Evolutionary conservation across 805 yeast species (phyloP), one percentile per base, ranked within the genome.

Genomic region (Starmera quercuum): DNA sequence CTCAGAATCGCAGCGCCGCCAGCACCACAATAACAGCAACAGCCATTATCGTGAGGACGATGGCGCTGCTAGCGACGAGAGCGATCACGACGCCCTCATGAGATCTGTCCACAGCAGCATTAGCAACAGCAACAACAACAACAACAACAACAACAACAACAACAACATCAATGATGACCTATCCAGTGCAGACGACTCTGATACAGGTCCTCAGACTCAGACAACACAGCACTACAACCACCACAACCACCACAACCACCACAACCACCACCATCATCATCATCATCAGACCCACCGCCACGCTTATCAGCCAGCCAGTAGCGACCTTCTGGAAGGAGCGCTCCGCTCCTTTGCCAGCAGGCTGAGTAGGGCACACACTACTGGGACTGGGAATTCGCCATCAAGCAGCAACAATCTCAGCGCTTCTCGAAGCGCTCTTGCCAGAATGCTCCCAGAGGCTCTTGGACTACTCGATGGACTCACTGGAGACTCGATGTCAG

Each of bases 381-480:
- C 49, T 22, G 50, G 55, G n/a, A 27, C 28, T 21, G 26, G 26
- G 14, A 38, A 28, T 20, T 23, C 34, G 4, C 24, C 25, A 10
- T 22, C 29, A 15, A 23, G 34, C 9, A 18, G 21, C 25, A 15
- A 23, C 23, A 19, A 19, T 17, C 33, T 36, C 21, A 29, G 25
- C 11, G 8, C 23, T 21, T 21, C 25, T 30, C 4, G 26, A 28
- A 18, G 16, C 20, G 6, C 17, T 18, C 44, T 61, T 47, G 52
- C 60, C 1, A 58, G 58, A 18, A 40, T 62, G 18, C 56, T 63
- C 33, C 70, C 70, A 2, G 68, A 58, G 30, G 57, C 66, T 7
- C 41, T 60, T 36, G 53, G 57, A 2, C 43, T 63, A 36, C 44
- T 60, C 17, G 55, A 53, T 16, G 53, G 52, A 10, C 41, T 39